phyloP scores from a whole-genome alignment of 1,284 basidiomycete genomes.

The Macrocystidia cucumis region DNA sequence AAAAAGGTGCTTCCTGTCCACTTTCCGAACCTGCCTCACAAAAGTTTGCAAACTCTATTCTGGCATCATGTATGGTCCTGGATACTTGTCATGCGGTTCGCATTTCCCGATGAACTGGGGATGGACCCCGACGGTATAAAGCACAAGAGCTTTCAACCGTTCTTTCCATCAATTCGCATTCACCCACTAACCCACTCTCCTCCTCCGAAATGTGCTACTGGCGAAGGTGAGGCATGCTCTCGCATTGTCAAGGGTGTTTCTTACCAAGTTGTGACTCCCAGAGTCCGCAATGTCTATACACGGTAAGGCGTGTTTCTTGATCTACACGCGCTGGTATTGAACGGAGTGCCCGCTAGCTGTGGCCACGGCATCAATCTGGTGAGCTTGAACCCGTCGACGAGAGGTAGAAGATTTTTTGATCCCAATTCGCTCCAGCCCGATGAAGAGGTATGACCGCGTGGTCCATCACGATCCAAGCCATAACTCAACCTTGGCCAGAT shows the following conservation, averaged over 20 bases:
- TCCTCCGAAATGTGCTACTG: slow-evolving; percentile 1
- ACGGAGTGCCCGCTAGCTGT: slow-evolving; percentile 32
- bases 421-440: slow-evolving; percentile 45
- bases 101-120: not conserved
- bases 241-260: too few relatives aligned
- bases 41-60: slow-evolving; percentile 1
- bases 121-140: slow-evolving; percentile 1
- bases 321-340: slow-evolving; percentile 5
- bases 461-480: not conserved
- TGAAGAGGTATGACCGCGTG: slow-evolving; percentile 39
- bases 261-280: too few relatives aligned
- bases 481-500: slow-evolving; percentile 33
- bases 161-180: not conserved
- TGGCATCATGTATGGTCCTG: slow-evolving; percentile 9
- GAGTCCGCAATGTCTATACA: slow-evolving; percentile 37
- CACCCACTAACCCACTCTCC: not conserved
- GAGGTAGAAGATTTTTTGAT: slow-evolving; percentile 7
- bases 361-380: slow-evolving; percentile 51
- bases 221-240: not conserved
- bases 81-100: slow-evolving; percentile 8
- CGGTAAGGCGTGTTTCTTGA: slow-evolving; percentile 21
- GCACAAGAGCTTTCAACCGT: not conserved
- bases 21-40: not conserved
- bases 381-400: slow-evolving; percentile 15
- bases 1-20: too few relatives aligned